Evolutionary conservation across 495 filamentous ascomycete genomes (phyloP).

Genomic region (Chaetomium fimeti): DNA sequence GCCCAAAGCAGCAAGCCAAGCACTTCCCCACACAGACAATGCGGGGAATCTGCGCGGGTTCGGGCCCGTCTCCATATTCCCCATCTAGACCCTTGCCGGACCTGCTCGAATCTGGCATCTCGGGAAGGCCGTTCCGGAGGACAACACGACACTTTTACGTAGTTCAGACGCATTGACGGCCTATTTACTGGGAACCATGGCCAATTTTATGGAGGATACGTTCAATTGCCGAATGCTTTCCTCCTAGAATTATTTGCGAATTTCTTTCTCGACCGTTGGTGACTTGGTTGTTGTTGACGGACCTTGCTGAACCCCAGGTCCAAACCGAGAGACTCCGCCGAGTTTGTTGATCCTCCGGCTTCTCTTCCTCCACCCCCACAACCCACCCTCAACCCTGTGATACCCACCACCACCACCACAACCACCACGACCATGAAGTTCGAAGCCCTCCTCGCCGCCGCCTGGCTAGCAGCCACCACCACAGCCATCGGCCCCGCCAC

Average conservation of each 20-base stretch:
- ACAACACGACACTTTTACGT: conserved; percentile 33
- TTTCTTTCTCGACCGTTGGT: not conserved
- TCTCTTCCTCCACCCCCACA: no score
- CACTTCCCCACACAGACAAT: not conserved
- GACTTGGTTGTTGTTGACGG: not conserved
- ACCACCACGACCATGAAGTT: conserved; percentile 26
- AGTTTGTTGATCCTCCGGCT: no score
- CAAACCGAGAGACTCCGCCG: no score
- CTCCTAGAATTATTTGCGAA: not conserved
- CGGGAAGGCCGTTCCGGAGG: conserved; percentile 38
- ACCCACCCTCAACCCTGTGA: no score
- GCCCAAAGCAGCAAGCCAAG: not conserved
- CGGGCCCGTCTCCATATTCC: conserved; percentile 23
- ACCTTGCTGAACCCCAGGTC: not conserved
- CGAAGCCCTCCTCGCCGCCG: conserved; percentile 21
- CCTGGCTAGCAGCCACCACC: conserved; percentile 23
- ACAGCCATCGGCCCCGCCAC: conserved; percentile 29
- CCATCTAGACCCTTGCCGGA: conserved; percentile 25
- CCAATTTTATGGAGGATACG: not conserved
- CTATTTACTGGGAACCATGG: conserved; percentile 1
- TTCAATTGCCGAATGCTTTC: not conserved
- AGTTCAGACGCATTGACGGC: not conserved
- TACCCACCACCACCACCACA: not conserved
- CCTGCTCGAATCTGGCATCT: conserved; percentile 36
- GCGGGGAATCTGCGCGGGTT: conserved; percentile 9